These are phyloP conservation scores for Trichopus zeylanicus DNA, from an alignment of 116 monocot genomes.

Conservation along the genomic window DNA sequence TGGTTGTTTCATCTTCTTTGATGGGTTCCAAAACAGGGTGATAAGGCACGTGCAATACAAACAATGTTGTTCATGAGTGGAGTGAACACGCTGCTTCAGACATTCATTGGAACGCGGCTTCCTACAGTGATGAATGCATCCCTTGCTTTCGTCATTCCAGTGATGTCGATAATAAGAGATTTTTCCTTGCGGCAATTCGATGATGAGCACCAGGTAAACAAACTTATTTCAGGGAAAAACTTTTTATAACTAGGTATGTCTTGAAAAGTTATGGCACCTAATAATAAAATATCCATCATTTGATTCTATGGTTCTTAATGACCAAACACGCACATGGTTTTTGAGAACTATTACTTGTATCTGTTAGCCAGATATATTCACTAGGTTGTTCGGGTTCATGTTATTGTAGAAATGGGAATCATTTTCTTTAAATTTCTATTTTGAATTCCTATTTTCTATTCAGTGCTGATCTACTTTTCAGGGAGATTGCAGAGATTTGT, in stretches of 20 bases:
- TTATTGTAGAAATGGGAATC: background rate
- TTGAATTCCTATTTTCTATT: background rate
- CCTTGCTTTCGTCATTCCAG: constrained; percentile 73
- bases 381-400: too few species aligned
- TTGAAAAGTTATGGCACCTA: too few species aligned
- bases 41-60: constrained; percentile 76
- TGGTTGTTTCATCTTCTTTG: constrained; percentile 1
- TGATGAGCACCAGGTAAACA: constrained; percentile 57
- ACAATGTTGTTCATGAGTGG: constrained; percentile 76
- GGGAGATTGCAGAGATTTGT: constrained; percentile 61
- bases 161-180: constrained; percentile 58
- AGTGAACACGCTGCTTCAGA: constrained; percentile 78
- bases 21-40: constrained; percentile 29
- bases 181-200: constrained; percentile 17
- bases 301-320: too few species aligned
- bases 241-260: too few species aligned
- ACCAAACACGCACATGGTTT: too few species aligned
- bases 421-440: background rate
- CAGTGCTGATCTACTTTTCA: constrained; percentile 17
- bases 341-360: too few species aligned
- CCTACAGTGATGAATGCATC: constrained; percentile 86
- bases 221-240: too few species aligned
- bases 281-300: too few species aligned
- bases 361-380: too few species aligned
- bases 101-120: constrained; percentile 62